Base-by-base conservation (phyloP, 805 yeast species). In the Candida nonsorbophila region DNA sequence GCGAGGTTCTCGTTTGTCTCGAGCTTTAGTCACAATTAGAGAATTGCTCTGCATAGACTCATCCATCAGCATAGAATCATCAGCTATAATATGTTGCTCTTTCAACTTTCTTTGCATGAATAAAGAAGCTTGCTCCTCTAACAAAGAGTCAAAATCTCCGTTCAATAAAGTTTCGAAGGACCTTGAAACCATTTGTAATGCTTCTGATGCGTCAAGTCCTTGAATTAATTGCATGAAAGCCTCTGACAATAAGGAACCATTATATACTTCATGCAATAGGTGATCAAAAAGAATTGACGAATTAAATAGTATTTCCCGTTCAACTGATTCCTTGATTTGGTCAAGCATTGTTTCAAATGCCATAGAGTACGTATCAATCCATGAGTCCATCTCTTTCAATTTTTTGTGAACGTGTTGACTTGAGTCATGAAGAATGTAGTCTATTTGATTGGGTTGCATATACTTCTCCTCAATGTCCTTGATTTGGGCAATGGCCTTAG, bases 241-340 rank as follows among this genome's bases (percentile, higher is more conserved):
- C n/a, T n/a, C n/a, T n/a, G n/a, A n/a, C n/a, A n/a, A n/a, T n/a
- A n/a, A n/a, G n/a, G n/a, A n/a, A n/a, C n/a, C n/a, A n/a, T n/a
- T n/a, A n/a, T n/a, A 18, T 18, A 18, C 10, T 8, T 18, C 20
- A 8, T 18, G 20, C 10, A 18, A 8, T 18, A 18, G 20, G 30
- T 69, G 67, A 43, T 79, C 87, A 44, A 72, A 67, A 17, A 75
- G 51, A 4, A 73, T 52, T 0, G 82, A 70, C 1, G 84, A 69
- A 37, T 69, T 69, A 33, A 72, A 66, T 14, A 79, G 49, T 5
- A 79, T 61, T 20, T 78, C 78, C 29, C 60, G 66, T 22, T 77
- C 77, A 3, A 74, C 51, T 0, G 65, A 49, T 14, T 72, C 74
- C 19, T 62, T 67, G 20, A 79, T 49, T 17, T 64, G 45, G 1